Base-by-base conservation (phyloP, 106 monocot genomes). In the Acorus gramineus region DNA sequence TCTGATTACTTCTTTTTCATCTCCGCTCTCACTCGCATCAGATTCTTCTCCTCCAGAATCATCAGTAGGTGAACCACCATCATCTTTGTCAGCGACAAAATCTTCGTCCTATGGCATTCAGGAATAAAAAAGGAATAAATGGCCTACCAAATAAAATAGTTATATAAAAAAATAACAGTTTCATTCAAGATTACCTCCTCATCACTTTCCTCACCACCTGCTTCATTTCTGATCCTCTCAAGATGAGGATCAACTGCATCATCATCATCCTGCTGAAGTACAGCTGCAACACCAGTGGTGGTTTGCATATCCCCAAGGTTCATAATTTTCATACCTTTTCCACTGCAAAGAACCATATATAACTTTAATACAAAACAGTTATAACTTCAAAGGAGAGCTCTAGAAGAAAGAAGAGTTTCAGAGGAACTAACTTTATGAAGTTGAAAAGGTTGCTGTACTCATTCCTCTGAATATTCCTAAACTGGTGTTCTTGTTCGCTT, bases 161-260 rank as follows among this genome's bases (percentile, higher is more conserved):
- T 5, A 7, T 66, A 65, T 3, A 57, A 62, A 42, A 6, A 47
- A 42, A 49, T 46, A 1, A 43, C 9, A 64, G 47, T 4, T 52
- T 28, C 28, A 28, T 28, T 28, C 28, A 42, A 7, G 51, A 45
- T 42, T 57, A 84, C 94, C 90, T 95, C 94, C 65, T 95, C 94
- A 74, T 99, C 98, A 74, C 92, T 99, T 68, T 98, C 98, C 68
- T 92, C 98, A 43, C 72, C 91, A 64, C 82, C 90, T 69, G 89
- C 88, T 10, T 73, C 78, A 72, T 89, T 92, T 68, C 53, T 88
- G 50, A 99, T 92, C 55, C 91, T 51, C 57, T 86, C 98, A 52
- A 99, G 85, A 84, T 99, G 87, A 8, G 92, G 98, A 71, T 99
- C 98, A 73, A 99, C 89, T 69, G 92, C 85, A 82, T 89, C 88